Evolutionary conservation across 192 early-diverging fungal genomes (phyloP).

Genomic region (Umbelopsis isabellina): DNA sequence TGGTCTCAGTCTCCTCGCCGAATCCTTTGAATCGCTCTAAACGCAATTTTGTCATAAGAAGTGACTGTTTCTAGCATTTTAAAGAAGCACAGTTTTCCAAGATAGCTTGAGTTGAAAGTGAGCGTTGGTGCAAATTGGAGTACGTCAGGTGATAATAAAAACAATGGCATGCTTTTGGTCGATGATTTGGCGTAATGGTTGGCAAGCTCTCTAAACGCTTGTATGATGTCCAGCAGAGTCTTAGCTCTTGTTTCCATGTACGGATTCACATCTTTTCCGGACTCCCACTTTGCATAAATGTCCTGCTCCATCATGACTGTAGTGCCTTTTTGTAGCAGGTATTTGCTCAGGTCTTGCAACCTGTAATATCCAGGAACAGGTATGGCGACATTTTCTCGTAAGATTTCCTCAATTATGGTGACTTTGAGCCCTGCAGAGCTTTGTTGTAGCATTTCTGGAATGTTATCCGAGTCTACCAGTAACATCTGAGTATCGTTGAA

Average conservation of each 20-base stretch:
- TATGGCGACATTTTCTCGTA: conserved; percentile 34
- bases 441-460: not conserved
- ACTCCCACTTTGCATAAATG: not conserved
- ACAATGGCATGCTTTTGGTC: not conserved
- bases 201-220: conserved; percentile 5
- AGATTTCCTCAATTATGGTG: conserved; percentile 20
- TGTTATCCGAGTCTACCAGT: not conserved
- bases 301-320: not conserved
- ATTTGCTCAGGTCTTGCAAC: conserved; percentile 22
- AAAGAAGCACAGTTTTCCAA: conserved; percentile 36
- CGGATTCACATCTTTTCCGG: not conserved
- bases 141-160: conserved; percentile 25
- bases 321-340: not conserved
- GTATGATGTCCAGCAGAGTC: not conserved
- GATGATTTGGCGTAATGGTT: not conserved
- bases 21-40: conserved; percentile 22
- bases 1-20: not conserved
- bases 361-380: conserved; percentile 31
- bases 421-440: not conserved
- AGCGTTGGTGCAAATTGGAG: conserved; percentile 19
- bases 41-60: conserved; percentile 11
- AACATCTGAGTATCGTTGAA: not conserved
- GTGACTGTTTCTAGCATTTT: conserved; percentile 35
- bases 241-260: not conserved
- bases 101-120: conserved; percentile 14